Conservation (phyloP, 768 basidiomycete genomes). For the Austroboletus eburneus region DNA sequence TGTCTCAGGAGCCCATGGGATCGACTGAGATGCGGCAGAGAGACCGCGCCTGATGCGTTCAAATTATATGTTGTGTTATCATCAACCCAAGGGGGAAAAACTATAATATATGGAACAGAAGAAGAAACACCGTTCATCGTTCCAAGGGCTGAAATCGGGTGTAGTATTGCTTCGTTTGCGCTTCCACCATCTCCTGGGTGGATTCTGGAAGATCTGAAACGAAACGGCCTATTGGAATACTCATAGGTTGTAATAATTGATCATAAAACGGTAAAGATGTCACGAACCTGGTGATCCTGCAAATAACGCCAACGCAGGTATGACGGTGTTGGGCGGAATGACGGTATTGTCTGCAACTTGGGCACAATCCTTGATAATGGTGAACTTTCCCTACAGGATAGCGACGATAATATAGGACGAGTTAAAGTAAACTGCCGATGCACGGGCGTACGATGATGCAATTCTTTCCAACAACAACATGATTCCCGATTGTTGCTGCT, state of each 20-base stretch:
- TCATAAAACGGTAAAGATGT: not conserved
- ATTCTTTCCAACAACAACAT: constrained; percentile 93
- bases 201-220: constrained; percentile 87
- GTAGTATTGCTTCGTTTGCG: constrained; percentile 81
- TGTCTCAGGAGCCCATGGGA: too few species aligned
- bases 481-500: constrained; percentile 90
- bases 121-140: constrained; percentile 20
- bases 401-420: not conserved
- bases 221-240: constrained; percentile 56
- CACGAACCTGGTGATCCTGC: constrained; percentile 81
- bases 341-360: constrained; percentile 87
- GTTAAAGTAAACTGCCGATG: constrained; percentile 1
- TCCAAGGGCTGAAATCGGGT: constrained; percentile 71
- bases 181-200: constrained; percentile 88
- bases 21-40: not conserved
- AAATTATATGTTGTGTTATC: too few species aligned
- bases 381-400: constrained; percentile 78
- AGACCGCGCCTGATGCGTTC: too few species aligned
- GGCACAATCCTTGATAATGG: constrained; percentile 94
- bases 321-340: constrained; percentile 86
- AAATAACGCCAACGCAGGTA: constrained; percentile 84
- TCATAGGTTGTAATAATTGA: constrained; percentile 1
- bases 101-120: constrained; percentile 4
- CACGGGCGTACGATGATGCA: constrained; percentile 76
- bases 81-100: not conserved